Evolutionary conservation across 306 rosid genomes (phyloP).

Genomic region (Fragaria nilgerrensis): DNA sequence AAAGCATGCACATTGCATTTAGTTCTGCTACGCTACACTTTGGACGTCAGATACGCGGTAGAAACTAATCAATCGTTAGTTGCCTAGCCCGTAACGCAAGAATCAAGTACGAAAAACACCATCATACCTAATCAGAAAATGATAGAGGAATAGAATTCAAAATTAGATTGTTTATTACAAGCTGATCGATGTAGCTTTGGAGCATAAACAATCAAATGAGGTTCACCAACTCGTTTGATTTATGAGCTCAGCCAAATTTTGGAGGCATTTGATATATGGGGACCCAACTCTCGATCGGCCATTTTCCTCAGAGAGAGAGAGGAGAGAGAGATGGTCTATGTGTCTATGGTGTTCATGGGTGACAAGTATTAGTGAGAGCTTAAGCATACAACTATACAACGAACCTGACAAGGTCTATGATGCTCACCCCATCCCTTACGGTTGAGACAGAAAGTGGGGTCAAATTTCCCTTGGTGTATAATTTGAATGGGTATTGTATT

Average conservation of each 20-base stretch:
- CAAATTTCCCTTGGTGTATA: slow-evolving; percentile 41
- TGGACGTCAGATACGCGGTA: neutral
- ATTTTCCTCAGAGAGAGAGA: slow-evolving; percentile 2
- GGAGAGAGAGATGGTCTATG: neutral
- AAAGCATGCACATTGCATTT: neutral
- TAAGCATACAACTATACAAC: slow-evolving; percentile 42
- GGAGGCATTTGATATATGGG: slow-evolving; percentile 48
- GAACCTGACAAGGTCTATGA: slow-evolving; percentile 62
- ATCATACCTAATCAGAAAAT: neutral
- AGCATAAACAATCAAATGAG: slow-evolving; percentile 30
- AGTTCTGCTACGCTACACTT: neutral
- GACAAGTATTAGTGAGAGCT: slow-evolving; percentile 15
- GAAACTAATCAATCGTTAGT: neutral
- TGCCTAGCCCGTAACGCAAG: neutral
- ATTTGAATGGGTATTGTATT: slow-evolving; percentile 28
- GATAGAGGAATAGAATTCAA: neutral
- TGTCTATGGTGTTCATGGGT: slow-evolving; percentile 6
- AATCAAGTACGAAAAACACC: neutral
- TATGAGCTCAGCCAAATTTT: slow-evolving; percentile 50
- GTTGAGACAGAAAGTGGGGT: slow-evolving; percentile 50
- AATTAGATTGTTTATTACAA: too few species aligned
- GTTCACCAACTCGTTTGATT: slow-evolving; percentile 63
- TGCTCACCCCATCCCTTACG: slow-evolving; percentile 47
- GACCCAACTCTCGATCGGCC: slow-evolving; percentile 36
- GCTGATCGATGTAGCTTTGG: neutral